Percentiles rank a stretch among this genome's conserved stretches.
Conservation (phyloP, 768 basidiomycete genomes). For the Multifurca ochricompacta region DNA sequence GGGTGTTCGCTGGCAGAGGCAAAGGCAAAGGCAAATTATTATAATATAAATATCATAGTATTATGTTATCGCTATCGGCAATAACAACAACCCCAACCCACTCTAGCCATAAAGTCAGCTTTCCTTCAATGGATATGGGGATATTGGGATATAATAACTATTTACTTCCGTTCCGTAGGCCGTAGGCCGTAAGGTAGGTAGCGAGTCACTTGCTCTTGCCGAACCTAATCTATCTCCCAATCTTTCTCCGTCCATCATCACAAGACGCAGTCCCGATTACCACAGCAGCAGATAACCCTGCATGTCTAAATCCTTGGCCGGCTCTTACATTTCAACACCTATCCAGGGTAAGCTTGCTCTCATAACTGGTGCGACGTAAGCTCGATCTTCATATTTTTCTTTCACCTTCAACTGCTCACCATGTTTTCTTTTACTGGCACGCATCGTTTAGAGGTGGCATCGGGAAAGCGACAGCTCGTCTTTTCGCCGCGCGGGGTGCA, state of each 20-base stretch:
- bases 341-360: slow-evolving; percentile 23
- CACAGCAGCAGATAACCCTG: not conserved
- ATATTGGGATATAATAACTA: too few species aligned
- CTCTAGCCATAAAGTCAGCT: too few species aligned
- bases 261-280: not conserved
- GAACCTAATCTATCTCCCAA: too few species aligned
- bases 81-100: too few species aligned
- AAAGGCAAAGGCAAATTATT: too few species aligned
- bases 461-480: slow-evolving; percentile 41
- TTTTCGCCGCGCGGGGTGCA: slow-evolving; percentile 31
- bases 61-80: too few species aligned
- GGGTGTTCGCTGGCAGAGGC: not conserved
- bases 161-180: too few species aligned
- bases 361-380: slow-evolving; percentile 25
- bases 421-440: not conserved
- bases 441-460: slow-evolving; percentile 41
- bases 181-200: too few species aligned
- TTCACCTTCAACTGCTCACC: slow-evolving; percentile 4
- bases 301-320: slow-evolving; percentile 14
- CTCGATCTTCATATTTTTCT: not conserved
- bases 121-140: too few species aligned
- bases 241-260: too few species aligned
- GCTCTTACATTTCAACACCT: slow-evolving; percentile 12
- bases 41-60: too few species aligned
- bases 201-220: too few species aligned